Evolutionary conservation across 768 basidiomycete genomes (phyloP), one percentile per base, ranked within the genome.

Genomic region (Lactarius trivialis): DNA sequence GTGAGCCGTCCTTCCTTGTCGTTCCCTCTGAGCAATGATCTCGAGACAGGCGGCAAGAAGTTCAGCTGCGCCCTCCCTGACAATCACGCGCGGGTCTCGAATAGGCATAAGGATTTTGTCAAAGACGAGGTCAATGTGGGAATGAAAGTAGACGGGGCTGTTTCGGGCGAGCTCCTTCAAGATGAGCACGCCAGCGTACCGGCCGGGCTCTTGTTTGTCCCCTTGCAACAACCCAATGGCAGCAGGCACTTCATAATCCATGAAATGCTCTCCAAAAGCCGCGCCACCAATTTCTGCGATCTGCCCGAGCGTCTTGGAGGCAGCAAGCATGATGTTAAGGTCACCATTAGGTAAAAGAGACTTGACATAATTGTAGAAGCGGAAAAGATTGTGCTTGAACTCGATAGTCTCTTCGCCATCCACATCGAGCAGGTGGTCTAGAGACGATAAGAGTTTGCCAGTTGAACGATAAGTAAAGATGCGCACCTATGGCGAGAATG

Each of bases 141-240:
- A 82, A 68, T 93, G 86, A 74, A 98, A 96, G 69, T 93, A 87
- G 7, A 79, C 84, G 0, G 92, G 89, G 65, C 89, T 94, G 73
- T 93, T 89, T 32, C 85, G 82, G 2, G 97, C 95, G 45, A 99
- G 80, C 73, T 97, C 95, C 75, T 95, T 95, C 41, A 98, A 74
- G 54, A 98, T 91, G 57, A 98, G 82, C 2, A 98, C 94, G 0
- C 94, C 95, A 0, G 93, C 93, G 74, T 97, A 96, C 59, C 96
- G 82, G 2, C 89, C 86, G 30, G 88, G 82, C 71, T 98, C 96
- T 60, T 80, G 73, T 65, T 75, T 80, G 73, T 90, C 90, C 56
- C 85, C 82, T 62, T 89, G 87, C 60, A 94, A 82, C 63, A 90
- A 76, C 66, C 86, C 88, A 33, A 94, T 86, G 6, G 92, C 90